These are phyloP conservation scores for Adansonia rubrostipa DNA, from an alignment of 441 rosid genomes.

Conservation along the genomic window DNA sequence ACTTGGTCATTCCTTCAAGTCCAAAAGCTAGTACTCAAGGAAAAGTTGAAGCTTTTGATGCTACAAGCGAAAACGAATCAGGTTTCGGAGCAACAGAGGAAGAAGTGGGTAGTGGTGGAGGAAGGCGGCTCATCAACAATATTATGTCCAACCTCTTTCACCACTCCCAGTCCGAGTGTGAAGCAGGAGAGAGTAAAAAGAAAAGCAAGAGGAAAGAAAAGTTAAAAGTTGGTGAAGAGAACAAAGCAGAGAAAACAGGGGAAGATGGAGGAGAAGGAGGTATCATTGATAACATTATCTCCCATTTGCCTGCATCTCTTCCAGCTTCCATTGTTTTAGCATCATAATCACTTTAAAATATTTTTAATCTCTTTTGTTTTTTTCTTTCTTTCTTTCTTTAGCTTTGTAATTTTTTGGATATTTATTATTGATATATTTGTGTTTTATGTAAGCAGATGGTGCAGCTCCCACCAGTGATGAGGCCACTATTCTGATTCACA, in stretches of 20 bases:
- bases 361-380: not conserved
- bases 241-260: constrained; percentile 17
- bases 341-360: not conserved
- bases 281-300: constrained; percentile 54
- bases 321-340: constrained; percentile 34
- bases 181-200: not conserved
- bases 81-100: constrained; percentile 6
- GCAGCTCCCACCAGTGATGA: constrained; percentile 72
- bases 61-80: constrained; percentile 14
- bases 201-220: not conserved
- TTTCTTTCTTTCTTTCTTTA: too few relatives aligned
- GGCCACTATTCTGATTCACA: constrained; percentile 70
- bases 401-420: not conserved
- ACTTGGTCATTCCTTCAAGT: constrained; percentile 42
- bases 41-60: constrained; percentile 18
- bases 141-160: constrained; percentile 38
- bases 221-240: constrained; percentile 15
- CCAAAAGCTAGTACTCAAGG: constrained; percentile 30
- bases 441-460: constrained; percentile 45
- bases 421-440: not conserved
- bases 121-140: constrained; percentile 37
- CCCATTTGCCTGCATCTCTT: constrained; percentile 61
- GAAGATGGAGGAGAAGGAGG: constrained; percentile 34
- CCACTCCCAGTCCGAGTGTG: constrained; percentile 28
- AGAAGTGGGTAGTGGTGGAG: constrained; percentile 8